These are phyloP conservation scores for Coniochaeta prunicola DNA, from an alignment of 2,329 filamentous ascomycete species.

Conservation along the genomic window DNA sequence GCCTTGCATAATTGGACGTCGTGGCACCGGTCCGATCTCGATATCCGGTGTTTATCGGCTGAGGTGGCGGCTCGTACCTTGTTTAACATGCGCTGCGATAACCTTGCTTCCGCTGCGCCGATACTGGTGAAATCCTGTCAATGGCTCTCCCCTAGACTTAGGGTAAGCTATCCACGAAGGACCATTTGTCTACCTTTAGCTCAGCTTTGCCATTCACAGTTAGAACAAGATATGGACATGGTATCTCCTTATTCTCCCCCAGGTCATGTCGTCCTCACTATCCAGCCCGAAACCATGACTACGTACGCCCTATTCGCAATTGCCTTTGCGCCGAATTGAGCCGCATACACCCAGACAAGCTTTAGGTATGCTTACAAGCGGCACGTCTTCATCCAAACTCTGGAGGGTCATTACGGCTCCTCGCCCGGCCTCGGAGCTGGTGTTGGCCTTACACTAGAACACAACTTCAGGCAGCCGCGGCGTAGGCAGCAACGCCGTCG, in stretches of 20 bases:
- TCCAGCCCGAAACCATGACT: not conserved
- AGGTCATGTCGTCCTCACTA: not conserved
- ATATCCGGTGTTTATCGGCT: not conserved
- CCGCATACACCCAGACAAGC: not conserved
- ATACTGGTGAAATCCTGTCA: too few relatives aligned
- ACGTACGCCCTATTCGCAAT: not conserved
- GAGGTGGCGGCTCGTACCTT: not conserved
- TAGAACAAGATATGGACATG: too few relatives aligned
- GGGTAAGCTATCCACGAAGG: not conserved
- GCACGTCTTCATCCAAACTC: too few relatives aligned
- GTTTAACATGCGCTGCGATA: not conserved
- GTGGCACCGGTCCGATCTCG: not conserved
- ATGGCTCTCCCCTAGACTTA: too few relatives aligned
- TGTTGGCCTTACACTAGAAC: not conserved
- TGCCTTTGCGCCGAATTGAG: not conserved
- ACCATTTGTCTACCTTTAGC: not conserved
- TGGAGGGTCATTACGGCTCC: too few relatives aligned
- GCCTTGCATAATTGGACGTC: not conserved
- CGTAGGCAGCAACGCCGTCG: not conserved
- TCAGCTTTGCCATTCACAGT: not conserved
- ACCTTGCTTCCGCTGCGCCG: not conserved
- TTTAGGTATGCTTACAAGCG: too few relatives aligned
- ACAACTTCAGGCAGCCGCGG: not conserved
- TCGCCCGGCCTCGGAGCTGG: not conserved
- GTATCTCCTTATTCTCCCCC: not conserved